Conservation (phyloP, 2,329 filamentous ascomycete species). For the Cladosporium sp. region DNA sequence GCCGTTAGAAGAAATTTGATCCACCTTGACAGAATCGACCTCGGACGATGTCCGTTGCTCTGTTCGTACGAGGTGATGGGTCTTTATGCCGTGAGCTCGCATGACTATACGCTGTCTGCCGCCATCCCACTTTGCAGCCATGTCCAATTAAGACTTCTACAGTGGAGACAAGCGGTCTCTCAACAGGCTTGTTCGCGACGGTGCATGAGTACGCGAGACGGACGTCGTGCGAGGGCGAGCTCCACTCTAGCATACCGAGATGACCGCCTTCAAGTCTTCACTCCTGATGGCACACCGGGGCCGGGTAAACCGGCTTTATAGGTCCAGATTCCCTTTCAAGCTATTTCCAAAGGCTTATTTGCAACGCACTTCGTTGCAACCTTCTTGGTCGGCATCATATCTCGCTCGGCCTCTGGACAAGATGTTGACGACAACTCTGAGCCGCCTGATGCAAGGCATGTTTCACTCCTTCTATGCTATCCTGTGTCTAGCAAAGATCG, state of each 20-base stretch:
- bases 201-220: constrained; percentile 3
- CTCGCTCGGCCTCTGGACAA: background rate
- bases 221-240: constrained; percentile 5
- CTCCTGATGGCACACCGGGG: background rate
- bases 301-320: constrained; percentile 4
- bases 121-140: background rate
- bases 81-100: background rate
- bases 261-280: background rate
- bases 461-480: constrained; percentile 5
- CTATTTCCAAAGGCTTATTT: background rate
- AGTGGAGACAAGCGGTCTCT: background rate
- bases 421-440: background rate
- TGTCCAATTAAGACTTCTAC: background rate
- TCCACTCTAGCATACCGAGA: background rate
- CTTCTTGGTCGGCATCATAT: background rate
- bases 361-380: background rate
- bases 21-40: background rate
- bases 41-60: constrained; percentile 4
- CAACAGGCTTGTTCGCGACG: background rate
- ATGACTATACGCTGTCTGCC: background rate
- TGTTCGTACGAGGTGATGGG: background rate
- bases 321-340: constrained; percentile 1
- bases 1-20: background rate
- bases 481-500: background rate
- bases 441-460: constrained; percentile 1